Evolutionary conservation across 495 filamentous ascomycete genomes (phyloP), one percentile per base, ranked within the genome.

Genomic region (Penicillium crystallinum): DNA sequence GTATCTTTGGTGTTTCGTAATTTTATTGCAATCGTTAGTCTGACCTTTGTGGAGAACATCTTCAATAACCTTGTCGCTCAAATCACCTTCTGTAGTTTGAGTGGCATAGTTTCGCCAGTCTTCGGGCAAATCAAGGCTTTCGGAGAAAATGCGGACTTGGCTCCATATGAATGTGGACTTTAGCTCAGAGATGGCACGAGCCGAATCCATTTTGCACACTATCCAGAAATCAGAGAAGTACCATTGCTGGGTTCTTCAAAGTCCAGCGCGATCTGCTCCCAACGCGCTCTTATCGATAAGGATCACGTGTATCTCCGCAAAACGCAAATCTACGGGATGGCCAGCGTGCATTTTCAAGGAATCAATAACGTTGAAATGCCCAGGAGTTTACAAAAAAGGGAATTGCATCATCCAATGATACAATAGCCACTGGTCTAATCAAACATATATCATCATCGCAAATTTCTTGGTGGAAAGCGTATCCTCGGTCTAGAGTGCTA

Each of bases 141-240:
- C 74, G 1, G 77, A 79, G 30, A 89, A 72, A 40, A 82, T 77
- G 9, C 82, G 81, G 18, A 84, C 77, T 58, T 89, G 85, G 21
- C 73, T 63, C 39, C 77, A 64, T 22, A 89, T 75, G 57, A 88
- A 89, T 55, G 73, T 64, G 14, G 82, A 79, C 60, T 89, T 89
- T 53, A 85, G 65, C 51, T 81, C 73, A 45, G 81, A 70, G 51
- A 88, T 76, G 18, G 83, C 78, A 43, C 68, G 65, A 51, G 66
- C 60, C 42, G 68, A 67, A 46, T 75, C 65, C 76, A 79, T 80
- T 23, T 50, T 58, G 49, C 51, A 57, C 22, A 27, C 8, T 37
- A 62, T 52, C 8, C n/a, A 30, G 10, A 18, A 17, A 47, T 37
- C 19, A 23, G 29, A 44, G 21, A 40, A 51, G 21, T 25, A 46